Conservation (phyloP, 176 grass and related monocot species). For the Rhynchospora tenuis region DNA sequence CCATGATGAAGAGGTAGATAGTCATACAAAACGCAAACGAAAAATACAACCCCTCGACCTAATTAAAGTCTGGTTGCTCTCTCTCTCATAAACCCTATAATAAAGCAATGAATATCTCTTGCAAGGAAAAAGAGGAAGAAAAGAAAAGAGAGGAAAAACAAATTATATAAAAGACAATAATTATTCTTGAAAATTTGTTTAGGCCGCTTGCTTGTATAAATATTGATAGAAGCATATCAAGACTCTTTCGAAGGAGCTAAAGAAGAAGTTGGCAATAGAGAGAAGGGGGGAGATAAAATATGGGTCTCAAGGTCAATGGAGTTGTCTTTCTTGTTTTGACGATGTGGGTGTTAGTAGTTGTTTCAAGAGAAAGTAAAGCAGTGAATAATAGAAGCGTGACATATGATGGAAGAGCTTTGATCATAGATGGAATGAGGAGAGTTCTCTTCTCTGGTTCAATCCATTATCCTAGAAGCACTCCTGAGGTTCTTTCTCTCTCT, state of each 20-base stretch:
- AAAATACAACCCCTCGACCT: background rate
- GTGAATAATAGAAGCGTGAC: slow-evolving; percentile 25
- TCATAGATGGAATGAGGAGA: slow-evolving; percentile 47
- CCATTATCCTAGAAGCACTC: slow-evolving; percentile 75
- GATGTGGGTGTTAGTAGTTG: background rate
- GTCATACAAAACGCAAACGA: background rate
- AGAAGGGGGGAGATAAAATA: slow-evolving; percentile 14
- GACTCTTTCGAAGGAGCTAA: background rate
- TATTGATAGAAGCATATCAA: background rate
- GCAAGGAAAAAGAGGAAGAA: background rate
- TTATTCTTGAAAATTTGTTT: background rate
- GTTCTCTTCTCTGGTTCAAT: slow-evolving; percentile 84
- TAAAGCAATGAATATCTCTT: background rate
- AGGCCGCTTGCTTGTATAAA: background rate
- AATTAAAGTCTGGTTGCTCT: background rate
- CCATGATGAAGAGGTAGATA: slow-evolving; percentile 4
- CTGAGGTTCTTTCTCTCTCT: slow-evolving; percentile 33
- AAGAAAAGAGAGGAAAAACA: background rate
- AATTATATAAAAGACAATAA: background rate
- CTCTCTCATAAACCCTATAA: background rate
- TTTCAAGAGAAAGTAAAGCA: background rate
- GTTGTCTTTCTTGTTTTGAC: background rate
- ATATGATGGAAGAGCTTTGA: slow-evolving; percentile 65
- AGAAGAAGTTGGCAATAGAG: background rate
- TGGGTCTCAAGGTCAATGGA: slow-evolving; percentile 15